These are phyloP conservation scores for Choanephora cucurbitarum DNA, from an alignment of 371 early-diverging fungal species.

Conservation along the genomic window DNA sequence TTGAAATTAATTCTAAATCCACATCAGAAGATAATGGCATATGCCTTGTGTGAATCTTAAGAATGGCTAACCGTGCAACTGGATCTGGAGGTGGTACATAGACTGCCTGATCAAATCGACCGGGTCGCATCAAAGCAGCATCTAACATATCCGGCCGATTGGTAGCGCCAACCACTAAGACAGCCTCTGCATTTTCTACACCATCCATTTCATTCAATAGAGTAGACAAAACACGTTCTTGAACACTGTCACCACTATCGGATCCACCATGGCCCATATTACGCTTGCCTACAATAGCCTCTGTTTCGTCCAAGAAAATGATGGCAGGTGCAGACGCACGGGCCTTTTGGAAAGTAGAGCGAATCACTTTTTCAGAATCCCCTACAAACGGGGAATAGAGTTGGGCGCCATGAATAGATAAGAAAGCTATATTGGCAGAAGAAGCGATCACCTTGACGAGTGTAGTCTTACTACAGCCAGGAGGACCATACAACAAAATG, in stretches of 20 bases:
- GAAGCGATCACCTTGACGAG: conserved; percentile 87
- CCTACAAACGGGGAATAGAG: conserved; percentile 93
- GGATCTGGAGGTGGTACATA: conserved; percentile 94
- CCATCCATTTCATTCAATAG: conserved; percentile 98
- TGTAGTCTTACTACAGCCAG: conserved; percentile 98
- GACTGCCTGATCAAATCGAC: conserved; percentile 91
- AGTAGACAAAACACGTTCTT: conserved; percentile 87
- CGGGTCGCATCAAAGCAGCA: conserved; percentile 93
- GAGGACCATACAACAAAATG: conserved; percentile 95
- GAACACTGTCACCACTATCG: conserved; percentile 78
- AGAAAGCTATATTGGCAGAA: conserved; percentile 79
- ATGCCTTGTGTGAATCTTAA: conserved; percentile 80
- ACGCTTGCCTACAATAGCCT: conserved; percentile 95
- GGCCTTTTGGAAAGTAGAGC: conserved; percentile 85
- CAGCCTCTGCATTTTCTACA: conserved; percentile 71
- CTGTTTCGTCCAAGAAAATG: conserved; percentile 98
- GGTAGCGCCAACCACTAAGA: conserved; percentile 91
- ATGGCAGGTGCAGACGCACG: conserved; percentile 87
- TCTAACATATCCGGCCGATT: conserved; percentile 98
- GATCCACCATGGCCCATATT: conserved; percentile 67
- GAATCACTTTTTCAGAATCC: conserved; percentile 88
- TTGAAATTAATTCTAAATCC: conserved; percentile 70
- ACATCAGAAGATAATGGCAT: conserved; percentile 78
- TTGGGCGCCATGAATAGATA: conserved; percentile 89
- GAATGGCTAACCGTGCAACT: conserved; percentile 77